Evolutionary conservation across 441 rosid species (phyloP).

Genomic region (Populus tomentosa): DNA sequence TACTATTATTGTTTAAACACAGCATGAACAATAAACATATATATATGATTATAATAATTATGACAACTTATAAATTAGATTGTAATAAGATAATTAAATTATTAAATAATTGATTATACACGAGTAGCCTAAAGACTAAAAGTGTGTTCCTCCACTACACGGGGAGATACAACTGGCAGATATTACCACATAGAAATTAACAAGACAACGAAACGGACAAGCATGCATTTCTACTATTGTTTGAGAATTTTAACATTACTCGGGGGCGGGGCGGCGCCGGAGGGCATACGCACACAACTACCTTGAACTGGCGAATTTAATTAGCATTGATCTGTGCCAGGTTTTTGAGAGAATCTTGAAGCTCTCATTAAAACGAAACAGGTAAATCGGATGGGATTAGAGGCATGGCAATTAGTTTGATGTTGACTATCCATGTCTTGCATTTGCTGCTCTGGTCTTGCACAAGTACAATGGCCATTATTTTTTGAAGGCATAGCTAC

Average conservation of each 20-base stretch:
- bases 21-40: too few species aligned
- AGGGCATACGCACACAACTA: not conserved
- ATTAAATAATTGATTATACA: too few species aligned
- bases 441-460: not conserved
- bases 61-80: too few species aligned
- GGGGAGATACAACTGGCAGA: not conserved
- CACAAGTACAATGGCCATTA: not conserved
- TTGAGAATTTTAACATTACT: not conserved
- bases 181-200: not conserved
- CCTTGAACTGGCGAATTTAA: not conserved
- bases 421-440: not conserved
- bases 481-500: not conserved
- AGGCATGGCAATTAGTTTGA: not conserved
- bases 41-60: too few species aligned
- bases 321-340: not conserved
- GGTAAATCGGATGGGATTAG: not conserved
- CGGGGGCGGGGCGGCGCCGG: too few species aligned
- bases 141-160: too few species aligned
- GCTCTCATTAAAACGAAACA: not conserved
- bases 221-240: not conserved
- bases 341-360: not conserved
- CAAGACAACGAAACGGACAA: not conserved
- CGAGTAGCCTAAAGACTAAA: too few species aligned
- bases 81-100: too few species aligned
- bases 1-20: not conserved